Conservation (phyloP, 176 grass and related monocot species). For the Ensete ventricosum region DNA sequence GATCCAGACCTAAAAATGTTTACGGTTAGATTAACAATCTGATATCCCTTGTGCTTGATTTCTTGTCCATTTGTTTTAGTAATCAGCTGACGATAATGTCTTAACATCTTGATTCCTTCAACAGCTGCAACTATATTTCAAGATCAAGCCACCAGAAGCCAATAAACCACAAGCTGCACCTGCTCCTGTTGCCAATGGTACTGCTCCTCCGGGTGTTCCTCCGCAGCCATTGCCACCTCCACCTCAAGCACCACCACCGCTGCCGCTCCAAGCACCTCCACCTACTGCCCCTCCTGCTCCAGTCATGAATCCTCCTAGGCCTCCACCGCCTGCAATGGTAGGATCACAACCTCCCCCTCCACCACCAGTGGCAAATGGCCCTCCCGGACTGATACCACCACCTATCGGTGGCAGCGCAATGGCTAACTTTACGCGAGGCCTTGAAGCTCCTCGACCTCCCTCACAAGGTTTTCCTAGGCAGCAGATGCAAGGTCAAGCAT, state of each 20-base stretch:
- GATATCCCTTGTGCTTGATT: constrained; percentile 5
- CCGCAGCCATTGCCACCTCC: constrained; percentile 47
- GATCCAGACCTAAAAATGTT: constrained; percentile 96
- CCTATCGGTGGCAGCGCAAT: constrained; percentile 41
- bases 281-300: constrained; percentile 30
- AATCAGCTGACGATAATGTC: neutral
- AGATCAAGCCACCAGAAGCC: constrained; percentile 54
- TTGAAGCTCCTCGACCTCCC: constrained; percentile 36
- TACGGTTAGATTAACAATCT: constrained; percentile 32
- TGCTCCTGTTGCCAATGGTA: constrained; percentile 52
- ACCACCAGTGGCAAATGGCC: constrained; percentile 58
- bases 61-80: constrained; percentile 2
- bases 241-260: constrained; percentile 40
- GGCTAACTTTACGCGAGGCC: constrained; percentile 54
- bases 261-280: constrained; percentile 32
- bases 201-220: constrained; percentile 43
- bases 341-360: constrained; percentile 55
- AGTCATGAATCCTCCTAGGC: constrained; percentile 51
- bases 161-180: constrained; percentile 60
- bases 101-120: constrained; percentile 1
- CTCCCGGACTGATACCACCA: constrained; percentile 54
- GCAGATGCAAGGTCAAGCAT: constrained; percentile 24
- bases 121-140: constrained; percentile 93
- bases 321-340: constrained; percentile 36
- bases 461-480: constrained; percentile 55